A percentile compares a stretch with the other conserved stretches of the same genome.
These are phyloP conservation scores for Trichoderma afroharzianum DNA, from an alignment of 2,329 filamentous ascomycete genomes.

Conservation along the genomic window DNA sequence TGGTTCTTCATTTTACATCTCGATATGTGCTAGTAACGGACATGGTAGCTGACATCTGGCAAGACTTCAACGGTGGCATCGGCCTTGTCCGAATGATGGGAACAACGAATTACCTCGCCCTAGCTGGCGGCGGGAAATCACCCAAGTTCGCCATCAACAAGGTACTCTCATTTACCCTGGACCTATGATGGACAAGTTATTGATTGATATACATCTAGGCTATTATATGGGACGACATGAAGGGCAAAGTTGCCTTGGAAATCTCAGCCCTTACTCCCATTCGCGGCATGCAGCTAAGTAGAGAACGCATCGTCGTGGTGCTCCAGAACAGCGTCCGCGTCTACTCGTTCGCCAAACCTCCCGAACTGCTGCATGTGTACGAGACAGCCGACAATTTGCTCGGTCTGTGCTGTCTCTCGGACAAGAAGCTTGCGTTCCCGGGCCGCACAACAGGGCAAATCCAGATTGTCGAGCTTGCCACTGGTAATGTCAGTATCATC, in stretches of 20 bases:
- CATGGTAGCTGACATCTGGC: background rate
- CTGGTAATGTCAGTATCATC: slow-evolving; percentile 85
- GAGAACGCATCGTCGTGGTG: slow-evolving; percentile 73
- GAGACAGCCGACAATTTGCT: slow-evolving; percentile 82
- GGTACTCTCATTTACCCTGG: slow-evolving; percentile 39
- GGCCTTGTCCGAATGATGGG: slow-evolving; percentile 83
- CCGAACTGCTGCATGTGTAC: slow-evolving; percentile 68
- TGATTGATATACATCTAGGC: slow-evolving; percentile 43
- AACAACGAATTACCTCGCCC: slow-evolving; percentile 78
- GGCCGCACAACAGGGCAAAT: slow-evolving; percentile 86
- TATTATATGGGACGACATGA: slow-evolving; percentile 88
- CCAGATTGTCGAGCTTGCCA: slow-evolving; percentile 75
- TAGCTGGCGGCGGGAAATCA: slow-evolving; percentile 82
- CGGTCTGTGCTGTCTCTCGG: slow-evolving; percentile 74
- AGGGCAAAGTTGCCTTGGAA: slow-evolving; percentile 66
- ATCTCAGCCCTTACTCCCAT: slow-evolving; percentile 80
- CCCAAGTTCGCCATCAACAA: slow-evolving; percentile 88
- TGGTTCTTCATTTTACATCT: background rate
- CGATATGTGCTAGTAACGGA: background rate
- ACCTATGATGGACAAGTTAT: background rate
- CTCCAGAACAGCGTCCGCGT: slow-evolving; percentile 78
- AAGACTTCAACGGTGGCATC: slow-evolving; percentile 78
- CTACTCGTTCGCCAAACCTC: slow-evolving; percentile 72
- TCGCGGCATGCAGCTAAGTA: slow-evolving; percentile 72
- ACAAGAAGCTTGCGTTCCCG: slow-evolving; percentile 74